A percentile compares a stretch with the other conserved stretches of the same genome.
phyloP scores from a whole-genome alignment of 1,284 basidiomycete species.

The Sphagnurus paluster region DNA sequence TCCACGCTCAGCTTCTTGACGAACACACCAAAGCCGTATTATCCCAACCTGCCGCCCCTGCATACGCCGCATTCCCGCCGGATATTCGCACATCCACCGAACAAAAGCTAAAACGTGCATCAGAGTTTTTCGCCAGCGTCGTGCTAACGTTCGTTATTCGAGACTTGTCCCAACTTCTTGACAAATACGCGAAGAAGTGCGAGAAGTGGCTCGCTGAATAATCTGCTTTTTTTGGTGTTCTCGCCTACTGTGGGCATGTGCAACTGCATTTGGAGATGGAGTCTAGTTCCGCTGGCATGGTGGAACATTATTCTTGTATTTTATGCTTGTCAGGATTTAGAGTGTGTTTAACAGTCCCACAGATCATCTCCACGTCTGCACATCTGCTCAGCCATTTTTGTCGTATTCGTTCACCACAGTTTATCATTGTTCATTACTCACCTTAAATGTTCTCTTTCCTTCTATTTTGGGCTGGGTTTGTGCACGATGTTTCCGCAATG shows the following conservation, averaged over 20 bases:
- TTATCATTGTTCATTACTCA: constrained; percentile 9
- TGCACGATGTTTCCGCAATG: constrained; percentile 9
- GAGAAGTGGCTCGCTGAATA: constrained; percentile 85
- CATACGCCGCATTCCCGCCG: constrained; percentile 69
- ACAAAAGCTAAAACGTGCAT: constrained; percentile 72
- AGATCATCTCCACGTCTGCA: constrained; percentile 8
- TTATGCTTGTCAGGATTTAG: constrained; percentile 16
- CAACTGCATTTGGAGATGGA: constrained; percentile 10
- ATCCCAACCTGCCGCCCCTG: constrained; percentile 60
- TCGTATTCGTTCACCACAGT: constrained; percentile 13
- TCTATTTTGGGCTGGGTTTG: constrained; percentile 15
- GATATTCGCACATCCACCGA: constrained; percentile 71
- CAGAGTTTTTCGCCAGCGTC: constrained; percentile 90
- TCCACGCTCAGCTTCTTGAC: constrained; percentile 78
- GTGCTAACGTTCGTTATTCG: constrained; percentile 91
- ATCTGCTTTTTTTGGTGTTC: constrained; percentile 6
- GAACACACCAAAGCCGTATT: constrained; percentile 81
- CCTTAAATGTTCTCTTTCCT: constrained; percentile 2
- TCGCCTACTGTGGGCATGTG: not conserved
- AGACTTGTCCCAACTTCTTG: constrained; percentile 80
- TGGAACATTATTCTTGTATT: constrained; percentile 20
- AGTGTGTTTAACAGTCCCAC: constrained; percentile 2
- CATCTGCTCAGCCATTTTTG: constrained; percentile 14
- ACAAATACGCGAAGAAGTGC: constrained; percentile 90
- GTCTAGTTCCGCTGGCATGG: constrained; percentile 10